A percentile compares a stretch with the other conserved stretches of the same genome.
Evolutionary conservation across 2,329 filamentous ascomycete genomes (phyloP).

Genomic region (Xylariales sp.): DNA sequence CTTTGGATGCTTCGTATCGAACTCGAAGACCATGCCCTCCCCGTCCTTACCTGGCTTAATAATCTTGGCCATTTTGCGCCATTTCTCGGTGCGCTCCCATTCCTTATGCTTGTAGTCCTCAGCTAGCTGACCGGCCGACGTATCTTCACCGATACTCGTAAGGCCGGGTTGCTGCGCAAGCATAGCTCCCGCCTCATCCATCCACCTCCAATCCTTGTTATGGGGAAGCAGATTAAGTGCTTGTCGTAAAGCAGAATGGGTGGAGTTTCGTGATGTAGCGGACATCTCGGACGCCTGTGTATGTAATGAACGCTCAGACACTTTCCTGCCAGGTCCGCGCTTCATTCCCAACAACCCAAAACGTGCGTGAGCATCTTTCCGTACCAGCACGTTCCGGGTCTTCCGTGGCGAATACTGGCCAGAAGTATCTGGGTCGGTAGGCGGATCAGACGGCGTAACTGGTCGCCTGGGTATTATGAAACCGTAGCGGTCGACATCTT

Average conservation of each 20-base stretch:
- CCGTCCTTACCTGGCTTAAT: constrained; percentile 45
- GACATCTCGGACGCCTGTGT: constrained; percentile 52
- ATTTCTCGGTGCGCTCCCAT: constrained; percentile 59
- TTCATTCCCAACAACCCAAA: constrained; percentile 31
- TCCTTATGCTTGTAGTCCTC: constrained; percentile 60
- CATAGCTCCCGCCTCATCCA: constrained; percentile 65
- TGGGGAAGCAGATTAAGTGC: constrained; percentile 56
- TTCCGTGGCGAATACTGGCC: constrained; percentile 38
- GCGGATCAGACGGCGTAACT: constrained; percentile 23
- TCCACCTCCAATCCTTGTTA: constrained; percentile 55
- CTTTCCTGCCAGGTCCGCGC: constrained; percentile 47
- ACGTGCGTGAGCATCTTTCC: constrained; percentile 32
- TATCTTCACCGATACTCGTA: constrained; percentile 52
- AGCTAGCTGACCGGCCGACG: constrained; percentile 45
- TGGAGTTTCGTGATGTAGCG: constrained; percentile 46
- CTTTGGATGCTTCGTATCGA: constrained; percentile 78
- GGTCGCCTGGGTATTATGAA: constrained; percentile 53
- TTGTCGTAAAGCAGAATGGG: constrained; percentile 51
- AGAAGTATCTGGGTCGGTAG: constrained; percentile 38
- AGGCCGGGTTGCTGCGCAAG: constrained; percentile 55
- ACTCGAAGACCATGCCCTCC: constrained; percentile 64
- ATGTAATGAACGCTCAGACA: constrained; percentile 54
- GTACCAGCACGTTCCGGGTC: constrained; percentile 41
- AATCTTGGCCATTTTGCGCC: constrained; percentile 61
- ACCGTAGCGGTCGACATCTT: constrained; percentile 62